Base-by-base conservation (phyloP, 1,284 basidiomycete species). In the Lentinus polychrous region DNA sequence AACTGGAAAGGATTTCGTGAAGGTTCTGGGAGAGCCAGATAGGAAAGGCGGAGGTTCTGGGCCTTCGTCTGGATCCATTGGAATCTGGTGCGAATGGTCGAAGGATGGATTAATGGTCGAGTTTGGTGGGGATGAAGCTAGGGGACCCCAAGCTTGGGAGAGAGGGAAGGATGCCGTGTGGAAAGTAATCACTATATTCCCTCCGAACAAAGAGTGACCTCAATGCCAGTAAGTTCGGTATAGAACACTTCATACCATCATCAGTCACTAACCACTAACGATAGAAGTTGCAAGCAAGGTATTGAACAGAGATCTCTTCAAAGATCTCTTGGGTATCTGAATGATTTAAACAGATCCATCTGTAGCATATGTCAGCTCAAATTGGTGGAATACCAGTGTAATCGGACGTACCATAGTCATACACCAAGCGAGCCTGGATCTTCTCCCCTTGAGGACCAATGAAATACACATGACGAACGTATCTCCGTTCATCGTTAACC, bases 11-110 rank as follows among this genome's bases (percentile, higher is more conserved):
- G 81, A 89, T 0, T 80, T 96, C 51, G 85, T 94, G 2, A 61
- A 67, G 14, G 60, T 63, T 33, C 65, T 94, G 27, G 91, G 91
- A 15, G 92, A 94, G 65, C 92, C 92, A 6, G 78, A 78, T 57
- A 75, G 87, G 48, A 95, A 94, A 61, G 92, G 92, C 5, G 90
- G 91, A 20, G 90, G 91, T 0, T 71, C 79, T 8, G 89, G 87
- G 0, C 87, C 87, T 7, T 83, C 83, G 11, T 79, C 76, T 8
- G 86, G 86, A n/a, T 90, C 86, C 36, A 88, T 94, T 54, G 83
- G 82, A 15, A 91, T 94, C 52, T 95, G 90, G 88, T 86, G 91
- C 56, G 91, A 94, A 64, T 94, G 91, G 91, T 73, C 78, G n/a
- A 74, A 69, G 51, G 75, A 85, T 49, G 89, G 89, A 1, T 60